Conservation (phyloP, 1,284 basidiomycete species). For the Rugosomyces carneus region DNA sequence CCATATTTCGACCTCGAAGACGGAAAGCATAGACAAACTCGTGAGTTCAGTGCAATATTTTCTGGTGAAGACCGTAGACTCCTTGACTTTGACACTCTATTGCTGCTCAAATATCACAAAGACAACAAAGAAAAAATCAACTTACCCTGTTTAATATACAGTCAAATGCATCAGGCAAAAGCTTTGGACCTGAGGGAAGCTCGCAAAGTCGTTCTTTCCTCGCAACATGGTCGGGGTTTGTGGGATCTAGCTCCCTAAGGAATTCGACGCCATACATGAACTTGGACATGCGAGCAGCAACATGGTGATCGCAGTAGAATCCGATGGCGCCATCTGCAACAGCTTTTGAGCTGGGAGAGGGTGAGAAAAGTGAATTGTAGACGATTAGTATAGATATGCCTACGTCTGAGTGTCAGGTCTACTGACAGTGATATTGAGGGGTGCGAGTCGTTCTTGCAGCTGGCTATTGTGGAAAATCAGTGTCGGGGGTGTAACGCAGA, state of each 20-base stretch:
- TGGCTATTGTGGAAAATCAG: slow-evolving; percentile 33
- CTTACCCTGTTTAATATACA: slow-evolving; percentile 65
- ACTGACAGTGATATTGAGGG: slow-evolving; percentile 54
- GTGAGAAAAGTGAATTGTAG: slow-evolving; percentile 1
- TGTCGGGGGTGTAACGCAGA: not conserved
- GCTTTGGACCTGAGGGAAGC: slow-evolving; percentile 65
- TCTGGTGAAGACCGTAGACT: slow-evolving; percentile 70
- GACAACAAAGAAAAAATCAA: not conserved
- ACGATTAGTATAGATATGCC: slow-evolving; percentile 10
- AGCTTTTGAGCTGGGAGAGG: slow-evolving; percentile 57
- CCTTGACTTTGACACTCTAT: slow-evolving; percentile 67
- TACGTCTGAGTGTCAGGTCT: slow-evolving; percentile 74
- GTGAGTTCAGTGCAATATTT: slow-evolving; percentile 79
- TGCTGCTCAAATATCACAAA: slow-evolving; percentile 4
- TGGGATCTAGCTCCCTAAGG: slow-evolving; percentile 57
- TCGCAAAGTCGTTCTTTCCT: slow-evolving; percentile 63
- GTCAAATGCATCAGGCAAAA: slow-evolving; percentile 73
- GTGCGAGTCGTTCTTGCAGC: slow-evolving; percentile 57
- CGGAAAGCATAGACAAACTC: slow-evolving; percentile 62
- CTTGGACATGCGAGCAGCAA: slow-evolving; percentile 68
- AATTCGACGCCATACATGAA: slow-evolving; percentile 80
- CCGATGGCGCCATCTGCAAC: slow-evolving; percentile 77
- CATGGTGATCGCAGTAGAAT: slow-evolving; percentile 77
- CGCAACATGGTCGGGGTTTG: slow-evolving; percentile 58
- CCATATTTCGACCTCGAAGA: slow-evolving; percentile 79